phyloP scores from a whole-genome alignment of 179 eudicot genomes.

The Silene noctiflora region DNA sequence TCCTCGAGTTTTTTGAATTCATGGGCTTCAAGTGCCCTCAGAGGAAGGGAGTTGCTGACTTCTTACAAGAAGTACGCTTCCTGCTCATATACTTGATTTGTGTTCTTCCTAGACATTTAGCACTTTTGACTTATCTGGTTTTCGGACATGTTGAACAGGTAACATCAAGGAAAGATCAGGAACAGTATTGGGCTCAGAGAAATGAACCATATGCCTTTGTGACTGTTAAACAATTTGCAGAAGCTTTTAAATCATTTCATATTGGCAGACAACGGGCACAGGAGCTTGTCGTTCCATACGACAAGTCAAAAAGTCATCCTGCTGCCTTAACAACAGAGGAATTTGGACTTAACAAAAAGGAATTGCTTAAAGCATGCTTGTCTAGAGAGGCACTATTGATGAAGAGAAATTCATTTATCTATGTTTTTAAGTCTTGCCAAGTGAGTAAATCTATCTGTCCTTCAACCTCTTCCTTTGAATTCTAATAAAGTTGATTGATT shows the following conservation, averaged over 20 bases:
- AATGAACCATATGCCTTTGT: constrained; percentile 47
- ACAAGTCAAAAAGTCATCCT: constrained; percentile 61
- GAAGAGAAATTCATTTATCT: constrained; percentile 63
- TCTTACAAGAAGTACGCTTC: constrained; percentile 64
- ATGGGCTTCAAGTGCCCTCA: constrained; percentile 88
- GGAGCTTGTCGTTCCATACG: constrained; percentile 53
- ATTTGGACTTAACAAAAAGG: constrained; percentile 59
- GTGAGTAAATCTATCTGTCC: constrained; percentile 26
- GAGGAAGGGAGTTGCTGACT: constrained; percentile 81
- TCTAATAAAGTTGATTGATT: background rate
- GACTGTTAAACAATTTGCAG: constrained; percentile 49
- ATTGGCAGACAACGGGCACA: constrained; percentile 50
- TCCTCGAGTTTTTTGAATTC: constrained; percentile 67
- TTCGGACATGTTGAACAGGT: constrained; percentile 36
- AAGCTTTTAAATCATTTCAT: constrained; percentile 58
- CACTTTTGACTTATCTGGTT: background rate
- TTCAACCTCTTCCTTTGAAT: background rate
- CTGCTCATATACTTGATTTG: background rate
- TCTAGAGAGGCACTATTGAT: constrained; percentile 60
- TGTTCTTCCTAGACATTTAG: too few relatives aligned
- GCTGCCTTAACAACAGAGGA: constrained; percentile 59
- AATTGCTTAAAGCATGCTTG: constrained; percentile 55
- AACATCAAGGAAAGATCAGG: constrained; percentile 71
- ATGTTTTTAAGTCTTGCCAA: constrained; percentile 49
- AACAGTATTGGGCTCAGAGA: constrained; percentile 47